phyloP scores from a whole-genome alignment of 129 eudicot genomes.

The Pseudognaphalium luteoalbum region DNA sequence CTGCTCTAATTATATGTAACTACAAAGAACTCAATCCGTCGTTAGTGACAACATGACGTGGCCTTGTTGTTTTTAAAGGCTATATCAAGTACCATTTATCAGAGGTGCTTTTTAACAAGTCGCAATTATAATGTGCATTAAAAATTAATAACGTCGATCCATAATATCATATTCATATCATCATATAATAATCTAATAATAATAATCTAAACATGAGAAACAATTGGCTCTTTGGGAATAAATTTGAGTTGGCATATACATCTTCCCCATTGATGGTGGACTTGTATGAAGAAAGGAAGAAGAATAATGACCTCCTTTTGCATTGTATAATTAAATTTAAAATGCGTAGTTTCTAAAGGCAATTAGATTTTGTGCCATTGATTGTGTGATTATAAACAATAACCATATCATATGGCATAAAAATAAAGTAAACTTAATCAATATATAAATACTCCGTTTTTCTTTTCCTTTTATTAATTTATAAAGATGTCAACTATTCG shows the following conservation, averaged over 20 bases:
- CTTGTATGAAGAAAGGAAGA: conserved; percentile 23
- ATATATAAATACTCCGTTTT: background rate
- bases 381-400: conserved; percentile 28
- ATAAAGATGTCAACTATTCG: conserved; percentile 34
- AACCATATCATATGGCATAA: conserved; percentile 18
- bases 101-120: background rate
- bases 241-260: conserved; percentile 14
- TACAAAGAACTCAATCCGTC: too few species aligned
- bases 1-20: too few species aligned
- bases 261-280: conserved; percentile 31
- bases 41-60: too few species aligned
- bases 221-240: conserved; percentile 18
- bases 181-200: too few species aligned
- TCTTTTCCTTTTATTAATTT: background rate
- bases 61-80: background rate
- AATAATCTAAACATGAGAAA: background rate
- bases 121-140: background rate
- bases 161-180: background rate
- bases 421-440: conserved; percentile 15
- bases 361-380: conserved; percentile 32
- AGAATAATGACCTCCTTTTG: conserved; percentile 13
- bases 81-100: background rate
- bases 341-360: conserved; percentile 21
- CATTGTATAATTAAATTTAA: too few species aligned
- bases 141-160: too few species aligned